A percentile compares a stretch with the other conserved stretches of the same genome.
Evolutionary conservation across 2,329 filamentous ascomycete genomes (phyloP).

Genomic region (Fusarium hostae): DNA sequence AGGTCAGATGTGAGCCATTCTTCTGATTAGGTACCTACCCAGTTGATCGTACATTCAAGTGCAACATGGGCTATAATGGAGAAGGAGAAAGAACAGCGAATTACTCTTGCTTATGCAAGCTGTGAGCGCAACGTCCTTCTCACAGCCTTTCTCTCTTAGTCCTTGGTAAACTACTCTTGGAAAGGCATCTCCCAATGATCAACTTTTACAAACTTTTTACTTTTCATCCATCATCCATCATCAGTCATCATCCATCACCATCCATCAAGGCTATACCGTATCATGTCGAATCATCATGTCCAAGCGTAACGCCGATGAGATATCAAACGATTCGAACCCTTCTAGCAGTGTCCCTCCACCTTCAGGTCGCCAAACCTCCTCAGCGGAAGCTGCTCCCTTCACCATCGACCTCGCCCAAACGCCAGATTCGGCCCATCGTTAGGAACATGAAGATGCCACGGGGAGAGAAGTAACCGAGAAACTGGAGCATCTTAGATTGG

Average conservation of each 20-base stretch:
- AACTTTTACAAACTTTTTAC: background rate
- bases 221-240: background rate
- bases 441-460: too few relatives aligned
- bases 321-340: background rate
- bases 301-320: background rate
- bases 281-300: background rate
- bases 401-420: background rate
- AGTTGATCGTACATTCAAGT: too few relatives aligned
- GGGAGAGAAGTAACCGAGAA: too few relatives aligned
- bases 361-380: background rate
- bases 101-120: too few relatives aligned
- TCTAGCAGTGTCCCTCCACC: background rate
- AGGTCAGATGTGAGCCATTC: background rate
- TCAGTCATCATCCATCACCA: background rate
- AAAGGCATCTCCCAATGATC: background rate
- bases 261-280: background rate
- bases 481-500: too few relatives aligned
- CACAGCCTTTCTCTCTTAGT: background rate
- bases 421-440: background rate
- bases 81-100: too few relatives aligned
- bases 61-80: too few relatives aligned
- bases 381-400: too few relatives aligned
- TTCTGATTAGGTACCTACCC: background rate
- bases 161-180: background rate
- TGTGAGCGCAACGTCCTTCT: background rate